These are phyloP conservation scores for Candida sp. DNA, from an alignment of 1,139 yeast species.

Conservation along the genomic window DNA sequence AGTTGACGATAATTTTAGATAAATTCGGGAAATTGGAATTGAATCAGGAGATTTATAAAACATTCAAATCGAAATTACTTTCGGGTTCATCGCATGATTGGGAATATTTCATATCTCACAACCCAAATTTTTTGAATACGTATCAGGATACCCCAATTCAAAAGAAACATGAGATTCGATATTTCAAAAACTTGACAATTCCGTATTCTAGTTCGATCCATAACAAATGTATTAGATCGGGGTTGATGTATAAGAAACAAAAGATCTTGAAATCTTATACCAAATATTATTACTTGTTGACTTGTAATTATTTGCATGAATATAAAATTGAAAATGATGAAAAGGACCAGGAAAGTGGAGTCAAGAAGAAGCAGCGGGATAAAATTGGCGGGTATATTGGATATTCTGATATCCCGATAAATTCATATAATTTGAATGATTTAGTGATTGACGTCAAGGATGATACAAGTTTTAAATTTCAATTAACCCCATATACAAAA, in stretches of 20 bases:
- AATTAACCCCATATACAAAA: conserved; percentile 26
- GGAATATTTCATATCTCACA: conserved; percentile 37
- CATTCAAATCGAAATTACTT: conserved; percentile 19
- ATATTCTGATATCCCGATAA: conserved; percentile 38
- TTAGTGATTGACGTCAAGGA: conserved; percentile 30
- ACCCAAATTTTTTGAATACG: conserved; percentile 34
- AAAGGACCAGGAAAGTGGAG: conserved; percentile 3
- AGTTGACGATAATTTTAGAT: conserved; percentile 30
- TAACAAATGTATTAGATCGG: conserved; percentile 43
- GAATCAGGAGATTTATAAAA: conserved; percentile 11
- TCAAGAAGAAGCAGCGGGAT: conserved; percentile 16
- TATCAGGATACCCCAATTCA: conserved; percentile 21
- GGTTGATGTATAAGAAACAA: conserved; percentile 40
- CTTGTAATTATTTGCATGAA: conserved; percentile 46
- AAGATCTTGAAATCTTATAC: conserved; percentile 41
- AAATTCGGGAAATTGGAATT: conserved; percentile 29
- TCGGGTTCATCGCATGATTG: conserved; percentile 28
- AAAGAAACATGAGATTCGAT: conserved; percentile 29
- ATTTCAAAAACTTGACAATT: conserved; percentile 22
- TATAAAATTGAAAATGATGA: conserved; percentile 32
- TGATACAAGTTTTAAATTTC: conserved; percentile 33
- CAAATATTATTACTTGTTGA: conserved; percentile 35
- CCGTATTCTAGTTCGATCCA: conserved; percentile 41
- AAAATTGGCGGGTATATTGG: conserved; percentile 43
- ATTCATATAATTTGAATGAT: conserved; percentile 44